phyloP scores from a whole-genome alignment of 2,329 filamentous ascomycete species.

The Fusarium caatingaense region DNA sequence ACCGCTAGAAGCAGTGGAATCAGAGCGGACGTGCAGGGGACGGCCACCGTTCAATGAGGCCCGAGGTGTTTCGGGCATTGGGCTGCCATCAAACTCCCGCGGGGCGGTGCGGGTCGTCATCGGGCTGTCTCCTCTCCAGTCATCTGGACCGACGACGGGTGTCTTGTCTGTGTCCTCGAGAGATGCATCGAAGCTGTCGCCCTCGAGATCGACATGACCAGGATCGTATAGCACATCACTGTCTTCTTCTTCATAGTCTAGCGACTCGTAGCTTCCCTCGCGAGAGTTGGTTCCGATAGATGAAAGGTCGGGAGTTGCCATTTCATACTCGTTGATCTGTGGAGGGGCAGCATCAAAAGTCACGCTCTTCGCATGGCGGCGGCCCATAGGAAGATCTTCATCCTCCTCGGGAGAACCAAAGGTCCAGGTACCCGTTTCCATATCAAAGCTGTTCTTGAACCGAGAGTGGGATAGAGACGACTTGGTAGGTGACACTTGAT shows the following conservation, averaged over 20 bases:
- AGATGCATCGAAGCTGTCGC: slow-evolving; percentile 95
- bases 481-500: slow-evolving; percentile 83
- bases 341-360: slow-evolving; percentile 95
- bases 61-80: slow-evolving; percentile 67
- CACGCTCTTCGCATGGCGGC: slow-evolving; percentile 92
- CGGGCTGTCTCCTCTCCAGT: slow-evolving; percentile 84
- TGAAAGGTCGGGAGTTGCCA: slow-evolving; percentile 96
- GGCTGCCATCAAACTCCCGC: slow-evolving; percentile 72
- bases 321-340: slow-evolving; percentile 97
- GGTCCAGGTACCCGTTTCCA: slow-evolving; percentile 75
- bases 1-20: slow-evolving; percentile 80
- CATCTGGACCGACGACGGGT: slow-evolving; percentile 95
- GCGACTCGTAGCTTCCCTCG: slow-evolving; percentile 91
- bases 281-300: slow-evolving; percentile 90
- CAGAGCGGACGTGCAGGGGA: slow-evolving; percentile 70
- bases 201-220: slow-evolving; percentile 59
- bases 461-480: slow-evolving; percentile 81
- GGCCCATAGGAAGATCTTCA: slow-evolving; percentile 71
- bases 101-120: slow-evolving; percentile 46
- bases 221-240: slow-evolving; percentile 70
- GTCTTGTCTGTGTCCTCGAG: slow-evolving; percentile 97
- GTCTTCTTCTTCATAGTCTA: slow-evolving; percentile 78
- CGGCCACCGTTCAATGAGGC: slow-evolving; percentile 54
- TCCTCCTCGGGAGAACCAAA: slow-evolving; percentile 71
- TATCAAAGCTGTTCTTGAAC: slow-evolving; percentile 76